A percentile compares a stretch with the other conserved stretches of the same genome.
phyloP scores from a whole-genome alignment of 2,329 filamentous ascomycete species.

The Epichloe gansuensis region DNA sequence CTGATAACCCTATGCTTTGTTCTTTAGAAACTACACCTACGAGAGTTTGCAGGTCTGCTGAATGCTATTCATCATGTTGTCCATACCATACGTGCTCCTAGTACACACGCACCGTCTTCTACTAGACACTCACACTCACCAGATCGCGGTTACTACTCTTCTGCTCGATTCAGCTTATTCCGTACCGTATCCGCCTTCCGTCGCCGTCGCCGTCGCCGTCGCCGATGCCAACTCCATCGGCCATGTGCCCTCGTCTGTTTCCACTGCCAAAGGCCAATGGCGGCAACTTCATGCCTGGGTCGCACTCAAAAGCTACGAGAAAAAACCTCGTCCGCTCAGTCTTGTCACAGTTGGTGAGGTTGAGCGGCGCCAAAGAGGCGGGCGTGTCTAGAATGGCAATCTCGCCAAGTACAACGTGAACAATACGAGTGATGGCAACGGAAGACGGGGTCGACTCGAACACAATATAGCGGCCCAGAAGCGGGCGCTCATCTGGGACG shows the following conservation, averaged over 20 bases:
- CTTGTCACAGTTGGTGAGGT: too few species aligned
- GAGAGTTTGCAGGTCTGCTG: too few species aligned
- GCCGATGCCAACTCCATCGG: neutral
- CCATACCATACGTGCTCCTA: neutral
- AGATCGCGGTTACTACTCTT: neutral
- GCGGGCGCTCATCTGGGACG: conserved; percentile 16
- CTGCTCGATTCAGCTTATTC: neutral
- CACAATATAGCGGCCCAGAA: conserved; percentile 16
- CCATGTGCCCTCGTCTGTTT: too few species aligned
- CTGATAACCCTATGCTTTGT: too few species aligned
- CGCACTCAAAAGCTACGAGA: too few species aligned
- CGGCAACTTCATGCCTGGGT: too few species aligned
- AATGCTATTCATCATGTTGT: neutral
- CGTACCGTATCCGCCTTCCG: neutral
- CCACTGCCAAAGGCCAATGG: too few species aligned
- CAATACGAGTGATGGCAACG: conserved; percentile 5
- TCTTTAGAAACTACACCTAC: too few species aligned
- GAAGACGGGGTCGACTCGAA: conserved; percentile 16
- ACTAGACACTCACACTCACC: neutral
- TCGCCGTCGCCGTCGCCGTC: neutral
- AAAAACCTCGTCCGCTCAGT: too few species aligned
- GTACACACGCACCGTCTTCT: neutral
- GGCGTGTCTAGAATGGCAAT: neutral
- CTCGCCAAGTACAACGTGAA: conserved; percentile 3
- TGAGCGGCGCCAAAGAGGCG: neutral